Conservation (phyloP, 1,284 basidiomycete species). For the Cutaneotrichosporon cavernicola region DNA sequence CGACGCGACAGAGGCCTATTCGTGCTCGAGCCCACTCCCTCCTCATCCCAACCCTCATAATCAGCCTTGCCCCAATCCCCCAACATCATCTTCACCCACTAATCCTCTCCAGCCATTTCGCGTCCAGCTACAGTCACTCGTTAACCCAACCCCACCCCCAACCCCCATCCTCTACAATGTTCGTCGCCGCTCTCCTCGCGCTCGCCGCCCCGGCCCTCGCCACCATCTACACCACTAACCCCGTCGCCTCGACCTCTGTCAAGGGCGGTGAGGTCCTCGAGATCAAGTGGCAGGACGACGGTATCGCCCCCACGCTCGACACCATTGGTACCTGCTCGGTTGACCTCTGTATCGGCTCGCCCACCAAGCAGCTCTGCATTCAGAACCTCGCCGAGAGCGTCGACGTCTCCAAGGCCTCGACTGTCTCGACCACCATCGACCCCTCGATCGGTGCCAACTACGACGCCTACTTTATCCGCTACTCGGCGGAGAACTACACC, state of each 20-base stretch:
- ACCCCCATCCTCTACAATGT: conserved; percentile 28
- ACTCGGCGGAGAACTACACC: conserved; percentile 61
- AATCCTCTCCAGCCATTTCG: conserved; percentile 7
- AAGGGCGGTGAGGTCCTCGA: conserved; percentile 62
- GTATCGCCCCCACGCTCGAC: conserved; percentile 58
- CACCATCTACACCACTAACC: conserved; percentile 50
- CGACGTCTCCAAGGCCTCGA: conserved; percentile 62
- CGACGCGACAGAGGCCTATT: not conserved
- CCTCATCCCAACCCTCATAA: not conserved
- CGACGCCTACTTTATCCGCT: conserved; percentile 57
- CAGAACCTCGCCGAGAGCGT: conserved; percentile 62
- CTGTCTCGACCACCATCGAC: conserved; percentile 63
- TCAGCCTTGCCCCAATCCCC: not conserved
- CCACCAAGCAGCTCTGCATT: conserved; percentile 59
- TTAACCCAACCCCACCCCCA: conserved; percentile 3
- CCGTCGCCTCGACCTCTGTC: conserved; percentile 58
- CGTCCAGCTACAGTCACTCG: conserved; percentile 12
- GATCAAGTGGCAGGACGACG: conserved; percentile 68
- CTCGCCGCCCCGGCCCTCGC: conserved; percentile 42
- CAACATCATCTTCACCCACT: not conserved
- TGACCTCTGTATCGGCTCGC: conserved; percentile 62
- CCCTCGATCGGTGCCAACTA: conserved; percentile 62
- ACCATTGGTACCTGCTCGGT: conserved; percentile 64
- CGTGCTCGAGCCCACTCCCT: not conserved
- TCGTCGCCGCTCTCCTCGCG: conserved; percentile 53